Evolutionary conservation across 306 rosid species (phyloP).

Genomic region (Carpinus fangiana): DNA sequence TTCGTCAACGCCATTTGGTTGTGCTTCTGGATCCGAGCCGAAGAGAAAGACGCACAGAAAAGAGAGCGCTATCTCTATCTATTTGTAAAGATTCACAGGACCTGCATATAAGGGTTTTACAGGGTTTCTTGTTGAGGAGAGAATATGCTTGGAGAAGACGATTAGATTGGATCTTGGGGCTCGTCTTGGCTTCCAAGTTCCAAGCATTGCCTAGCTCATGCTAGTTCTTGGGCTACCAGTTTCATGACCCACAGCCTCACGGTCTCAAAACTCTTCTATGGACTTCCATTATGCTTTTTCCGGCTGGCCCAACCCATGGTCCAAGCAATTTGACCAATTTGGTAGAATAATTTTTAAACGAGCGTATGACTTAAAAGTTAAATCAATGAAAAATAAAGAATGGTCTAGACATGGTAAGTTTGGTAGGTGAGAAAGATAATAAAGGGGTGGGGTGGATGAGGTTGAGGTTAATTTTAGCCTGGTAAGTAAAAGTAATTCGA

Average conservation of each 20-base stretch:
- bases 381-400: not conserved
- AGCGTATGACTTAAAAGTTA: no score
- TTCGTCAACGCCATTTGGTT: constrained; percentile 46
- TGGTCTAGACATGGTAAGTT: no score
- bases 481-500: not conserved
- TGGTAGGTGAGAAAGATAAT: not conserved
- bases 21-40: not conserved
- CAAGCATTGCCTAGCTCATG: not conserved
- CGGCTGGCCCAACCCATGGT: not conserved
- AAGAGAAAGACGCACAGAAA: not conserved
- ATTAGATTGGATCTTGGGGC: not conserved
- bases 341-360: no score
- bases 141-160: not conserved
- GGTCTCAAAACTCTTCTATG: not conserved
- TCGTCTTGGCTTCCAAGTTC: no score
- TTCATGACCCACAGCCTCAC: no score
- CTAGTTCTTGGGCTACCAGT: no score
- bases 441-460: no score
- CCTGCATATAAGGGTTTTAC: not conserved
- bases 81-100: not conserved
- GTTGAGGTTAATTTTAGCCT: no score
- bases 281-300: no score
- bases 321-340: no score
- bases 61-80: not conserved
- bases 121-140: not conserved